These are phyloP conservation scores for Hemileccinum rubropunctum DNA, from an alignment of 768 basidiomycete genomes.

Conservation along the genomic window DNA sequence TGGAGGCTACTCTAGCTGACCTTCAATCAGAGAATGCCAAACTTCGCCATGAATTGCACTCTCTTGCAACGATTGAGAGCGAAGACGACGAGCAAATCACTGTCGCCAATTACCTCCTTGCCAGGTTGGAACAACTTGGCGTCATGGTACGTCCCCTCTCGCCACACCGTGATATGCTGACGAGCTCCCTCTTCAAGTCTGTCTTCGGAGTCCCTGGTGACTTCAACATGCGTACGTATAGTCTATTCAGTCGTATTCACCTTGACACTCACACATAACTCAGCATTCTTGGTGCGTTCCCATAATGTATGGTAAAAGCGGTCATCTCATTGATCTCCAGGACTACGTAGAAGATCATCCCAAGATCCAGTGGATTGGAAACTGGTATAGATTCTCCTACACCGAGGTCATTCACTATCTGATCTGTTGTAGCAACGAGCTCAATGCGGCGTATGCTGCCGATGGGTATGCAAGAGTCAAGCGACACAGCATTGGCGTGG, in stretches of 20 bases:
- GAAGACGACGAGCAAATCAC: conserved; percentile 43
- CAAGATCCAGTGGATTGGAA: conserved; percentile 81
- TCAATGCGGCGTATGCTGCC: conserved; percentile 88
- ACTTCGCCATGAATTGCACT: conserved; percentile 45
- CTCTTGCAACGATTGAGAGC: conserved; percentile 30
- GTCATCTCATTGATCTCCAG: conserved; percentile 31
- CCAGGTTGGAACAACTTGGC: conserved; percentile 60
- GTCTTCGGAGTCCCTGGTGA: conserved; percentile 90
- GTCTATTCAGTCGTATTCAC: neutral
- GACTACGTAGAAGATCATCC: conserved; percentile 82
- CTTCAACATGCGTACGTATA: conserved; percentile 62
- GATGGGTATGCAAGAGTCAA: conserved; percentile 93
- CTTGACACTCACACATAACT: neutral
- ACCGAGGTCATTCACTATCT: neutral
- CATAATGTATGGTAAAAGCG: neutral
- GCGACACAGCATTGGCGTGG: conserved; percentile 63
- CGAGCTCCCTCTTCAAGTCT: conserved; percentile 39
- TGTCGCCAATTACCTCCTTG: conserved; percentile 59
- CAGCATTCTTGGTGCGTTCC: conserved; percentile 29
- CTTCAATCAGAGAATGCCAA: conserved; percentile 46
- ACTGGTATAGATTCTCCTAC: conserved; percentile 48
- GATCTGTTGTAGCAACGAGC: conserved; percentile 57
- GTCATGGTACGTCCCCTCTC: conserved; percentile 46
- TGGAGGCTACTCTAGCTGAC: conserved; percentile 11
- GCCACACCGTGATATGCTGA: neutral